phyloP scores from a whole-genome alignment of 164 flowering plant species.

The Berberis vulgaris region DNA sequence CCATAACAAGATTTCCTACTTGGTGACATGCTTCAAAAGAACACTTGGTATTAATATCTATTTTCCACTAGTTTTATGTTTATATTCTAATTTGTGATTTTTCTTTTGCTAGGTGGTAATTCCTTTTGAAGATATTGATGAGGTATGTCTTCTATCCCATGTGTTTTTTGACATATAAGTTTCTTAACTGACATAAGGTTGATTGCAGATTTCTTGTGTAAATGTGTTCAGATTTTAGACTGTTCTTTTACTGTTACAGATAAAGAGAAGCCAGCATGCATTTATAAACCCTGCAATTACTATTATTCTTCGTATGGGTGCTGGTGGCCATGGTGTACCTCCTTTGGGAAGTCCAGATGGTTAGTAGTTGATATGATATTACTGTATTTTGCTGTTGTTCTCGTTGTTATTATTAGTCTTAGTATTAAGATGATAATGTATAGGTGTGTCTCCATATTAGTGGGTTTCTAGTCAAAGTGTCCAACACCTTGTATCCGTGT shows the following conservation, averaged over 20 bases:
- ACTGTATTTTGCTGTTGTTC: no score
- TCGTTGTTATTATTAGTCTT: no score
- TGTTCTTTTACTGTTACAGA: conserved; percentile 32
- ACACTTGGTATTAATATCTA: no score
- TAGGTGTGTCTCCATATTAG: no score
- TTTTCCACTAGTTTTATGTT: no score
- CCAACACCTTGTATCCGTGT: no score
- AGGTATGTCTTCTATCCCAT: conserved; percentile 34
- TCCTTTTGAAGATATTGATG: conserved; percentile 89
- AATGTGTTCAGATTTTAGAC: background rate
- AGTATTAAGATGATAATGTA: no score
- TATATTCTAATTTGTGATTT: conserved; percentile 1
- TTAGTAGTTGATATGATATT: conserved; percentile 27
- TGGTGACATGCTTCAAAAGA: no score
- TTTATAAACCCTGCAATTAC: conserved; percentile 94
- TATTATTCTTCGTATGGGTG: conserved; percentile 88
- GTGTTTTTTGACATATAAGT: background rate
- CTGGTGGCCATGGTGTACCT: conserved; percentile 99
- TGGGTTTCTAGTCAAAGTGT: no score
- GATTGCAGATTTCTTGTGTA: background rate
- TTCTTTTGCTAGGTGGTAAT: conserved; percentile 56
- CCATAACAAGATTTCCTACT: no score
- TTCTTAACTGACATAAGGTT: background rate
- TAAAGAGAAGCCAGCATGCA: conserved; percentile 94
- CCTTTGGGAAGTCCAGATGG: conserved; percentile 98